Conservation (phyloP, 2,329 filamentous ascomycete species). For the Rhynchosporium agropyri region DNA sequence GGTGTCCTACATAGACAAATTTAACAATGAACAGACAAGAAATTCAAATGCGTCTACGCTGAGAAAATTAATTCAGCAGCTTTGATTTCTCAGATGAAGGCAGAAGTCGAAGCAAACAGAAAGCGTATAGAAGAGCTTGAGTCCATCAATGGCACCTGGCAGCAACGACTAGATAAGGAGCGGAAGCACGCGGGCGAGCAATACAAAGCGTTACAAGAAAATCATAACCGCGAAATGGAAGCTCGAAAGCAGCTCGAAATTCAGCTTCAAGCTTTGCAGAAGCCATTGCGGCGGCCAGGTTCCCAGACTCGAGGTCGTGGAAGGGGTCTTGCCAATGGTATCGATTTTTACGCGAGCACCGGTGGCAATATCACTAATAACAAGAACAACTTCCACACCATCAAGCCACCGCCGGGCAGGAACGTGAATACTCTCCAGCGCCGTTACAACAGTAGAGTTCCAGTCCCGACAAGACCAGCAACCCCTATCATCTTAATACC, state of each 20-base stretch:
- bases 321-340: conserved; percentile 20
- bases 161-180: conserved; percentile 31
- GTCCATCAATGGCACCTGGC: conserved; percentile 27
- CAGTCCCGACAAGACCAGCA: conserved; percentile 12
- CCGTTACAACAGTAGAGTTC: conserved; percentile 1
- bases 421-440: not conserved
- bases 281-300: conserved; percentile 13
- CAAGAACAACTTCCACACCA: not conserved
- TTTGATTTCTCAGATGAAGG: conserved; percentile 22
- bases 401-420: not conserved
- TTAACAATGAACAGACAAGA: conserved; percentile 26
- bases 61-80: conserved; percentile 12
- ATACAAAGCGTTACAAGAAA: conserved; percentile 31
- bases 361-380: not conserved
- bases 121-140: conserved; percentile 31
- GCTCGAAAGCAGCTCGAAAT: conserved; percentile 27
- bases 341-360: not conserved
- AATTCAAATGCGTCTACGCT: conserved; percentile 28
- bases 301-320: conserved; percentile 26
- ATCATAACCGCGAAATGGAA: conserved; percentile 30
- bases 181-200: conserved; percentile 31
- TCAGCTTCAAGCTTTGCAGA: conserved; percentile 25
- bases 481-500: conserved; percentile 13
- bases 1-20: not conserved
- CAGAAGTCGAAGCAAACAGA: conserved; percentile 24